Evolutionary conservation across 2,329 filamentous ascomycete species (phyloP).

Genomic region (Xylaria digitata): DNA sequence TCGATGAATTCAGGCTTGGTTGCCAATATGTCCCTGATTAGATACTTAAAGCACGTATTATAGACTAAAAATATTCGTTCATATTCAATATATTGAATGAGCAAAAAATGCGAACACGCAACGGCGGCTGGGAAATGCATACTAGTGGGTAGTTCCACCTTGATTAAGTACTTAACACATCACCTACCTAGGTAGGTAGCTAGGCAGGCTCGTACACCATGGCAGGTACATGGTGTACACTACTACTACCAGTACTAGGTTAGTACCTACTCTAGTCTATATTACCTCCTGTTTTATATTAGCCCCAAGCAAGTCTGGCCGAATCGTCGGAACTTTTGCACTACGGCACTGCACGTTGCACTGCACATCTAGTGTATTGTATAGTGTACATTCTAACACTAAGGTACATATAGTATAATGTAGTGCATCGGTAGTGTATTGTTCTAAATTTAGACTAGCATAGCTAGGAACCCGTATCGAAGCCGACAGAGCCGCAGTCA

Average conservation of each 20-base stretch:
- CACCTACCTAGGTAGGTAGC: no score
- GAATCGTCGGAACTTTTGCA: slow-evolving; percentile 27
- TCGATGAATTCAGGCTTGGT: no score
- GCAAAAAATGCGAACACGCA: slow-evolving; percentile 5
- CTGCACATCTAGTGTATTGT: neutral
- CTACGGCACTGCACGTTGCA: slow-evolving; percentile 1
- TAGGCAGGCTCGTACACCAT: no score
- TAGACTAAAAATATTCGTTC: neutral
- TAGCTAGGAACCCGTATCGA: slow-evolving; percentile 9
- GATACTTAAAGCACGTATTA: no score
- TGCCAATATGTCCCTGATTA: no score
- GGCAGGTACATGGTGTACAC: no score
- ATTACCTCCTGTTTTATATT: no score
- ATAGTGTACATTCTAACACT: neutral
- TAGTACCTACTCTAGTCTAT: no score
- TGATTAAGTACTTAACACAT: no score
- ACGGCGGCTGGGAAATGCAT: neutral
- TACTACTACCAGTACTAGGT: no score
- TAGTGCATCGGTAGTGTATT: slow-evolving; percentile 15
- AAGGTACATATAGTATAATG: slow-evolving; percentile 1
- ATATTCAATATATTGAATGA: slow-evolving; percentile 16
- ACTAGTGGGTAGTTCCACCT: neutral
- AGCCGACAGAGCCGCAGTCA: slow-evolving; percentile 33
- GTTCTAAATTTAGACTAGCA: slow-evolving; percentile 29
- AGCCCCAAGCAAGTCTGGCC: slow-evolving; percentile 4